Evolutionary conservation across 2,329 filamentous ascomycete species (phyloP), one percentile per base, ranked within the genome.

Genomic region (Epicoccum nigrum): DNA sequence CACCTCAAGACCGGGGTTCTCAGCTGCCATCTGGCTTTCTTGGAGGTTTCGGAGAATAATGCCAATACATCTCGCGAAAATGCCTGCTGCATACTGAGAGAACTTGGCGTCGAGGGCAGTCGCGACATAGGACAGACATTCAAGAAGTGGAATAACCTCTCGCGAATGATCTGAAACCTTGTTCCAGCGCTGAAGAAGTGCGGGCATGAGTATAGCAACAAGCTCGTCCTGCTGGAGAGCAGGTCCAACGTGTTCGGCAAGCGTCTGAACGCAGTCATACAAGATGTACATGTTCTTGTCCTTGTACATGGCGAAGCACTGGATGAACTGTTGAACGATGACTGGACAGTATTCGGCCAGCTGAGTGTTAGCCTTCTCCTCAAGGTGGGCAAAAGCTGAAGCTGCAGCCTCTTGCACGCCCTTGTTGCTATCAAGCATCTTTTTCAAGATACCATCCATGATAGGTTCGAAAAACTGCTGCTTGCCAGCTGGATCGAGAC

Each of bases 201-300:
- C 90, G 19, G 94, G 92, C 93, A 99, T 97, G 52, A 99, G 81
- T 61, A 91, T 82, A 56, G 88, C 83, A 32, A 92, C 86, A n/a
- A 96, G 83, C 44, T 92, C 84, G 6, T 88, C 88, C 55, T 85
- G 82, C n/a, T 91, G 88, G 59, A 99, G 80, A 27, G 88, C 85
- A 6, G 87, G 86, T 9, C 91, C 92, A 46, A 97, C 88, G 67
- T 91, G 88, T 73, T 99, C 94, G 3, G 94, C 94, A 50, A 99
- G 80, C 0, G 94, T 99, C 77, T 99, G 94, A 27, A 99, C 90
- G 73, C 94, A 97, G 76, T 99, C 94, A 77, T 99, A 99, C 27
- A 99, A 84, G 46, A 97, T 95, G 77, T 95, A 97, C 86, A 97
- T 97, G 77, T 99, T 99, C 67, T 91, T 88, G 74, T 97, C 93